These are phyloP conservation scores for Psilocybe subaeruginosa DNA, from an alignment of 768 basidiomycete species.

Conservation along the genomic window DNA sequence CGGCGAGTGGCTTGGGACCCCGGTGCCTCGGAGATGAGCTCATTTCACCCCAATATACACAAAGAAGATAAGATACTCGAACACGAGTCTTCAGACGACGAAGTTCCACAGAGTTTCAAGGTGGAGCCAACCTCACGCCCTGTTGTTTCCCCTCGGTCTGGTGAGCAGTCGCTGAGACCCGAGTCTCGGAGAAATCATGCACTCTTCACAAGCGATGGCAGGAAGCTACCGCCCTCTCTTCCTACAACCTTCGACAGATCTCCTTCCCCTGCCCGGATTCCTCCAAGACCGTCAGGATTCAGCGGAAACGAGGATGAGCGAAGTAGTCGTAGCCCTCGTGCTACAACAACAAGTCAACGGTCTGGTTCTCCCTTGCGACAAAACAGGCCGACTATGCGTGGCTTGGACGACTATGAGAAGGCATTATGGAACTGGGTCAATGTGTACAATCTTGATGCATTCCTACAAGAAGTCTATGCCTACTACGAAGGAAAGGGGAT, in stretches of 20 bases:
- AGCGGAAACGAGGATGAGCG: slow-evolving; percentile 39
- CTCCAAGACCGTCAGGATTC: slow-evolving; percentile 66
- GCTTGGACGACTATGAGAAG: slow-evolving; percentile 83
- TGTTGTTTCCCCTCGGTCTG: slow-evolving; percentile 28
- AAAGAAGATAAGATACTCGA: slow-evolving; percentile 63
- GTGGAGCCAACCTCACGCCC: slow-evolving; percentile 69
- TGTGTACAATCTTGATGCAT: slow-evolving; percentile 94
- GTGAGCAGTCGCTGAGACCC: slow-evolving; percentile 25
- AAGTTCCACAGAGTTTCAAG: slow-evolving; percentile 86
- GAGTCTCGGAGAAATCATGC: slow-evolving; percentile 44
- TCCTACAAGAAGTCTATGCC: slow-evolving; percentile 91
- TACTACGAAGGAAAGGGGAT: slow-evolving; percentile 98
- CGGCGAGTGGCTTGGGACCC: slow-evolving; percentile 63
- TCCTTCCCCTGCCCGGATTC: slow-evolving; percentile 41
- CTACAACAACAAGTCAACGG: slow-evolving; percentile 26
- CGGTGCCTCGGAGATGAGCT: slow-evolving; percentile 55
- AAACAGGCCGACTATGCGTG: slow-evolving; percentile 55
- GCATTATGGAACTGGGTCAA: slow-evolving; percentile 99
- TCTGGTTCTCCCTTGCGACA: slow-evolving; percentile 35
- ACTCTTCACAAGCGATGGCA: slow-evolving; percentile 47
- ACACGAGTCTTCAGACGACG: slow-evolving; percentile 74
- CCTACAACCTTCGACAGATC: slow-evolving; percentile 25
- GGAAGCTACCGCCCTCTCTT: slow-evolving; percentile 30
- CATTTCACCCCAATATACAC: slow-evolving; percentile 73
- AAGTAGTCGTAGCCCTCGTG: slow-evolving; percentile 18